Percentiles rank a stretch among this genome's conserved stretches.
phyloP scores from a whole-genome alignment of 2,329 filamentous ascomycete species.

The Emydomyces testavorans region DNA sequence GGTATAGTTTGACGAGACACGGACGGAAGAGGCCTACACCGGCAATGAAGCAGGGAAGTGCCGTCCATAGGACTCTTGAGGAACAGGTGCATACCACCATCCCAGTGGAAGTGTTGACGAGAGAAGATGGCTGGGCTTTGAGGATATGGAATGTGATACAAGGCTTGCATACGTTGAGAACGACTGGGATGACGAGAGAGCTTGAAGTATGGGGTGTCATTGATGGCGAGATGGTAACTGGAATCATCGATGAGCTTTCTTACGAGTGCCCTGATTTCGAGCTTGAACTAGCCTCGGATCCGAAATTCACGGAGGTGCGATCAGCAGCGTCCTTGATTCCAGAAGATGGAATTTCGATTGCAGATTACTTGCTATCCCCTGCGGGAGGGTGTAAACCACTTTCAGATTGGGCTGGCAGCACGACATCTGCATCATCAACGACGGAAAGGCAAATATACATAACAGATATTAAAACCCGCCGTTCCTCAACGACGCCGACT shows the following conservation, averaged over 20 bases:
- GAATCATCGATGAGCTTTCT: conserved; percentile 77
- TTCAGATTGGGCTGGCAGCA: conserved; percentile 20
- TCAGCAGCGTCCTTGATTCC: conserved; percentile 26
- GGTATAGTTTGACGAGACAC: conserved; percentile 67
- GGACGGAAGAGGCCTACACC: conserved; percentile 64
- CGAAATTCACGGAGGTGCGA: conserved; percentile 30
- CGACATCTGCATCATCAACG: not conserved
- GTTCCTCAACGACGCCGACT: conserved; percentile 41
- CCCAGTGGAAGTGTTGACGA: conserved; percentile 56
- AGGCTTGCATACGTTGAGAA: conserved; percentile 60
- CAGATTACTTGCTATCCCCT: conserved; percentile 34
- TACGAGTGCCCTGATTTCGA: conserved; percentile 62
- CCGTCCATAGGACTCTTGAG: conserved; percentile 72
- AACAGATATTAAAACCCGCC: conserved; percentile 78
- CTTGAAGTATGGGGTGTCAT: conserved; percentile 76
- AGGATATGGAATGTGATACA: conserved; percentile 86
- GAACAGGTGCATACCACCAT: conserved; percentile 73
- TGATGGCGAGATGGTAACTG: conserved; percentile 72
- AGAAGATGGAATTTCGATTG: conserved; percentile 37
- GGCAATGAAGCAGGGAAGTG: conserved; percentile 73
- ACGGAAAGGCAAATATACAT: conserved; percentile 49
- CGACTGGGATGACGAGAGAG: conserved; percentile 62
- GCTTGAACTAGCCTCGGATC: conserved; percentile 47
- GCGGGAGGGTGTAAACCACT: conserved; percentile 28
- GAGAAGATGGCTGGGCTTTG: conserved; percentile 72